Percentiles rank a stretch among this genome's conserved stretches.
These are phyloP conservation scores for Cystobasidium tubakii DNA, from an alignment of 768 basidiomycete genomes.

Conservation along the genomic window DNA sequence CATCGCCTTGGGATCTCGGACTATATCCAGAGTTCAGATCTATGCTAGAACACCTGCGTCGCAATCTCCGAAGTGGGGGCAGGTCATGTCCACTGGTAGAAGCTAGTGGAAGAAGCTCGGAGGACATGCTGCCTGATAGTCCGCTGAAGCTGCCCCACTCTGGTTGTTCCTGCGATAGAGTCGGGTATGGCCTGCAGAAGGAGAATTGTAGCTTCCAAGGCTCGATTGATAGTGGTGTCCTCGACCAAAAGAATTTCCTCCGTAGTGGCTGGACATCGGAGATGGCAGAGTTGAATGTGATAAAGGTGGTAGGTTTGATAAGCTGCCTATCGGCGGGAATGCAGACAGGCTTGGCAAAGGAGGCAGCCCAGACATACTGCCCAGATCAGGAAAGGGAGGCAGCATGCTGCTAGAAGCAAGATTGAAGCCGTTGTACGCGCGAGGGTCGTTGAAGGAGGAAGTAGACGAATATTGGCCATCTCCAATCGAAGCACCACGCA, in stretches of 20 bases:
- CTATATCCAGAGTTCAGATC: background rate
- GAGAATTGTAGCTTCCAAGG: background rate
- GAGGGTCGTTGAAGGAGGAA: background rate
- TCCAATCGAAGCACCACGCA: background rate
- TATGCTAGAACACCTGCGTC: background rate
- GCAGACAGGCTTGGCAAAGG: background rate
- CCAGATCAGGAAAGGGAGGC: background rate
- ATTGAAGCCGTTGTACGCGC: too few relatives aligned
- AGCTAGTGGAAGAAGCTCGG: background rate
- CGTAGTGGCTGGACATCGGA: background rate
- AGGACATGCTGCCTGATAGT: too few relatives aligned
- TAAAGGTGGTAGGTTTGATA: background rate
- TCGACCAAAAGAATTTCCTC: background rate
- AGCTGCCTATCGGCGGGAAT: background rate
- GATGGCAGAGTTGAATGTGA: background rate
- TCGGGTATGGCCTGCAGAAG: too few relatives aligned
- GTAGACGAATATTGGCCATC: background rate
- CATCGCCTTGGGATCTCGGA: background rate
- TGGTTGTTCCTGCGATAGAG: background rate
- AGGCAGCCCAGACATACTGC: background rate
- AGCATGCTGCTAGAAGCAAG: background rate
- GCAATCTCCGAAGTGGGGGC: background rate
- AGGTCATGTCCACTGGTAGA: background rate
- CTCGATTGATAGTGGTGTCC: background rate
- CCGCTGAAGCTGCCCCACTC: background rate